Evolutionary conservation across 2,329 filamentous ascomycete genomes (phyloP).

Genomic region (Clarireedia monteithiana): DNA sequence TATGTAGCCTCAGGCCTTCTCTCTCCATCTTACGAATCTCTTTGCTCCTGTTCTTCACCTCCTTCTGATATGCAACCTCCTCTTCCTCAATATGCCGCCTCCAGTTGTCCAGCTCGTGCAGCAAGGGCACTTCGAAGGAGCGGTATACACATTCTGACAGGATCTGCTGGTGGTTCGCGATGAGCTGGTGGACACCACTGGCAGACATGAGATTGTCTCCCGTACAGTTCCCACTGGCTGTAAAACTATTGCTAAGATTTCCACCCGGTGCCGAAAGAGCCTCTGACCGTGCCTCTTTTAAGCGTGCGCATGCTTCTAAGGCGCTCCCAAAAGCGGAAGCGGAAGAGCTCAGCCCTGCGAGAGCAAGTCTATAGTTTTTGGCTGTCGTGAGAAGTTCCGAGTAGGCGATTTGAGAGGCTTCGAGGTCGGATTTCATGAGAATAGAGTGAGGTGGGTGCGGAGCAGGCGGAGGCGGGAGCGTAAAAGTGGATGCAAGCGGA

Average conservation of each 20-base stretch:
- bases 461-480: conserved; percentile 53
- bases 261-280: conserved; percentile 35
- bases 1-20: conserved; percentile 54
- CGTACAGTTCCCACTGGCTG: conserved; percentile 45
- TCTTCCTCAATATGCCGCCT: conserved; percentile 56
- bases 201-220: conserved; percentile 55
- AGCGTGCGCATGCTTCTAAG: conserved; percentile 58
- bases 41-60: conserved; percentile 44
- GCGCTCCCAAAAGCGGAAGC: conserved; percentile 57
- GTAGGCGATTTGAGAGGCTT: conserved; percentile 54
- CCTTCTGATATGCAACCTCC: conserved; percentile 50
- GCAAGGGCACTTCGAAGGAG: conserved; percentile 58
- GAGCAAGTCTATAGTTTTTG: conserved; percentile 55
- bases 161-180: conserved; percentile 65
- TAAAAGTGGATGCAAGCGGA: conserved; percentile 45
- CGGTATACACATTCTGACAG: conserved; percentile 62
- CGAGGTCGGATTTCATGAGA: conserved; percentile 56
- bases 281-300: conserved; percentile 59
- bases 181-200: conserved; percentile 57
- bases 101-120: conserved; percentile 64
- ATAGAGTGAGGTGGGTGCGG: conserved; percentile 50
- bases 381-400: conserved; percentile 52
- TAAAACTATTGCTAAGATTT: conserved; percentile 35
- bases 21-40: conserved; percentile 59
- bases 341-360: conserved; percentile 51